phyloP scores from a whole-genome alignment of 345 rosid genomes.

The Gossypium longicalyx region DNA sequence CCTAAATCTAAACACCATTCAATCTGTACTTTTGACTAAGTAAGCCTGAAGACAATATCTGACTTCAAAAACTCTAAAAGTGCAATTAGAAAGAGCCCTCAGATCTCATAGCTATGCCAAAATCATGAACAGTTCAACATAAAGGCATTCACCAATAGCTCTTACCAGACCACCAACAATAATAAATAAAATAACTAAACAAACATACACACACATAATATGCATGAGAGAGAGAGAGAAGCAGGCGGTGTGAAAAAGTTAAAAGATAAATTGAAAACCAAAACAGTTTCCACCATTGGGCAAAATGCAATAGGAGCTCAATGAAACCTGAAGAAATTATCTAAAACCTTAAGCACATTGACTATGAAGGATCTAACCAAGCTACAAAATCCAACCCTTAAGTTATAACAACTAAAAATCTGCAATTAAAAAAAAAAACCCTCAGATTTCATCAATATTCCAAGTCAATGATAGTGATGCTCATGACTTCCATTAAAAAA shows the following conservation, averaged over 20 bases:
- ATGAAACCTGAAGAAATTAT: neutral
- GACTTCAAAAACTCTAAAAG: neutral
- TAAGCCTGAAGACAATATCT: neutral
- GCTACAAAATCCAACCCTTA: neutral
- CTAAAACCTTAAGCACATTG: neutral
- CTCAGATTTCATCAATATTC: neutral
- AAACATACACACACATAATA: neutral
- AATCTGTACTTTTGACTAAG: neutral
- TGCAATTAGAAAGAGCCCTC: conserved; percentile 10
- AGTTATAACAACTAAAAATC: neutral
- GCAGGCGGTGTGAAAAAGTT: neutral
- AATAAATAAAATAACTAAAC: neutral
- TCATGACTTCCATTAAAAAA: neutral
- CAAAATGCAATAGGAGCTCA: neutral
- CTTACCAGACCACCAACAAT: neutral
- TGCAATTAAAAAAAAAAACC: neutral
- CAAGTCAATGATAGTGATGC: neutral
- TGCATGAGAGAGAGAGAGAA: neutral
- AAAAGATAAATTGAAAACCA: conserved; percentile 7
- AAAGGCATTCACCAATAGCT: conserved; percentile 7
- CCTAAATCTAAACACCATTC: neutral
- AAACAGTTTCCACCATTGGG: conserved; percentile 26
- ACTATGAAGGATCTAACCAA: neutral
- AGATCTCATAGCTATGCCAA: conserved; percentile 4
- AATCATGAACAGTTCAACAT: neutral